Conservation (phyloP, 129 eudicot genomes). For the Artemisia tridentata region DNA sequence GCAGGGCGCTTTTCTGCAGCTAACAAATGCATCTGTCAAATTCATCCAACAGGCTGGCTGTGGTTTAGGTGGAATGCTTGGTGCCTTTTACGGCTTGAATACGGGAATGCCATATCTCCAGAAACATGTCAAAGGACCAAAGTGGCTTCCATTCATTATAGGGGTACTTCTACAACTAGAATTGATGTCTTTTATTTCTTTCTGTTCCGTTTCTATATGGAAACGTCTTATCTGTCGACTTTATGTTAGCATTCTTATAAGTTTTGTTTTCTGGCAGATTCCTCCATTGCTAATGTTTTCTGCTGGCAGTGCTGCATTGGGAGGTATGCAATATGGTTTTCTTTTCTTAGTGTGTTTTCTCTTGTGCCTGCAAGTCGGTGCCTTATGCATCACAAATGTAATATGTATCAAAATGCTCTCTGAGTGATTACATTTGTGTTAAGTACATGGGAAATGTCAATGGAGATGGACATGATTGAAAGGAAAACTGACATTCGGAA, state of each 20-base stretch:
- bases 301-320: constrained; percentile 85
- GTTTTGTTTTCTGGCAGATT: constrained; percentile 44
- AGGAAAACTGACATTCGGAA: background rate
- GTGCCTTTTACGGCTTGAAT: constrained; percentile 82
- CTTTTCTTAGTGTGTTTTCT: background rate
- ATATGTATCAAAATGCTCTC: background rate
- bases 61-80: constrained; percentile 85
- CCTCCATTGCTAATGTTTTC: constrained; percentile 79
- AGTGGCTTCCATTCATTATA: constrained; percentile 88
- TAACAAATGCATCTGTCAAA: background rate
- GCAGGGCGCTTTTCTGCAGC: constrained; percentile 16
- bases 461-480: background rate
- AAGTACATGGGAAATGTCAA: constrained; percentile 1
- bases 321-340: constrained; percentile 51
- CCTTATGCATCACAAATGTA: background rate
- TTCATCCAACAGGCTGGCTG: constrained; percentile 65
- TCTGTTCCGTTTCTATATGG: background rate
- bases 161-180: constrained; percentile 56
- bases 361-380: constrained; percentile 1
- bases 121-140: constrained; percentile 84
- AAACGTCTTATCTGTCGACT: background rate
- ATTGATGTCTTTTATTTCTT: constrained; percentile 4
- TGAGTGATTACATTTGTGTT: background rate
- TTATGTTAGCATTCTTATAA: background rate
- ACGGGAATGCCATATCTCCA: constrained; percentile 85